Evolutionary conservation across 495 filamentous ascomycete genomes (phyloP), one percentile per base, ranked within the genome.

Genomic region (Penicillium cinerascens): DNA sequence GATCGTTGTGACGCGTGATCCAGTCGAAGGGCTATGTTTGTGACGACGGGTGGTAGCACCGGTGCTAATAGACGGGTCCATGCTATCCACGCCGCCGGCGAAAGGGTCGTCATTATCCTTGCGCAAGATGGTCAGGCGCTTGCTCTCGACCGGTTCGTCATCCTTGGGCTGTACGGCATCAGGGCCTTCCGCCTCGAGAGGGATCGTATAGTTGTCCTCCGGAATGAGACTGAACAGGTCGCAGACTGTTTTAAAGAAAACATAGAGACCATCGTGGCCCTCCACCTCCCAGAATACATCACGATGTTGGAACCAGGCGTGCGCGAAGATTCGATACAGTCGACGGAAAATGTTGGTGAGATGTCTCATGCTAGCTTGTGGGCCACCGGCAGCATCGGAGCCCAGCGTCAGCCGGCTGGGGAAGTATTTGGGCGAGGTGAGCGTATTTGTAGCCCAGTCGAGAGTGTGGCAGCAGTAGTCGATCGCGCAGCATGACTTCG

Each of bases 391-490:
- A 58, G 79, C 80, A 59, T 87, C 85, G 15, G 77, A 69, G 15
- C 83, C 81, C 27, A 96, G 68, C 4, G 87, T 88, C 52, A 97
- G 79, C 48, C 93, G 80, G 53, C 87, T 92, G 1, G 93, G 93
- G 69, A 98, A 98, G 60, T 89, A 85, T 72, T 96, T 96, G 39
- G 86, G 83, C 48, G 86, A 88, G 10, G 91, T 95, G 33, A 98
- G 83, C 20, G 88, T 87, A 49, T 93, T 93, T 36, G 87, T 89
- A 0, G 93, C 93, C 87, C 93, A 96, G 71, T 98, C 93, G 38
- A 98, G 84, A 0, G 93, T 98, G 66, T 98, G 93, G 67, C 91
- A 96, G 78, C 90, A 97, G 69, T 98, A 98, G 68, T 98, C 93
- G 63, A 98, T 96, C 2, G 93, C 93, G 67, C 92, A 96, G 76